phyloP scores from a whole-genome alignment of 2,329 filamentous ascomycete species.

The Fusarium robinianum region DNA sequence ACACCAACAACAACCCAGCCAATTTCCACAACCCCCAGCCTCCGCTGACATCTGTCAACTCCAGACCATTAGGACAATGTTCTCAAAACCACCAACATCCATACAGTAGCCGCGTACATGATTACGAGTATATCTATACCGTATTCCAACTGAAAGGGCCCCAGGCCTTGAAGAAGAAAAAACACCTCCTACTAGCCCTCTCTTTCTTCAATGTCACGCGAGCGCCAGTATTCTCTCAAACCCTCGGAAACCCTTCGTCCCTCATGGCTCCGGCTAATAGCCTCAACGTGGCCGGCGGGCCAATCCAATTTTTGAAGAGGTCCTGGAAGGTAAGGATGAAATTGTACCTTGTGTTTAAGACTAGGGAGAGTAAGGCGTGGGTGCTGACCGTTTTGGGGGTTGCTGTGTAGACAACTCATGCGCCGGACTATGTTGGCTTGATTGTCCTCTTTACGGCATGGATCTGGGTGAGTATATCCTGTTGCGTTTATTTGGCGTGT shows the following conservation, averaged over 20 bases:
- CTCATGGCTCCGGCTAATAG: constrained; percentile 36
- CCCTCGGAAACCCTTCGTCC: constrained; percentile 2
- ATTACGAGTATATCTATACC: too few species aligned
- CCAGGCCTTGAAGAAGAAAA: too few species aligned
- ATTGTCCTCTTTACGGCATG: constrained; percentile 70
- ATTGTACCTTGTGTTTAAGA: too few species aligned
- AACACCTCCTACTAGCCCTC: too few species aligned
- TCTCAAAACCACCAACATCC: too few species aligned
- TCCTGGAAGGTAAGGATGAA: constrained; percentile 58
- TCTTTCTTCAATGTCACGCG: constrained; percentile 17
- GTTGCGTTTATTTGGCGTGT: too few species aligned
- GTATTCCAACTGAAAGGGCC: too few species aligned
- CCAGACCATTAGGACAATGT: too few species aligned
- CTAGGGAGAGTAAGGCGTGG: neutral
- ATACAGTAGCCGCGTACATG: too few species aligned
- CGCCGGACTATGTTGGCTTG: constrained; percentile 85
- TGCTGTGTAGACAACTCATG: constrained; percentile 70
- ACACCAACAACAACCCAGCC: too few species aligned
- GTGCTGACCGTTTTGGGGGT: neutral
- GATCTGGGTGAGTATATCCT: constrained; percentile 54
- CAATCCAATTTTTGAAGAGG: constrained; percentile 42
- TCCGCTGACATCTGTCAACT: constrained; percentile 1
- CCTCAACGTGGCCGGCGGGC: constrained; percentile 23
- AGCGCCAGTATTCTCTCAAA: constrained; percentile 1
- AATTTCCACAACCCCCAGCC: neutral